phyloP scores from a whole-genome alignment of 495 filamentous ascomycete genomes.

The Venustampulla echinocandica region DNA sequence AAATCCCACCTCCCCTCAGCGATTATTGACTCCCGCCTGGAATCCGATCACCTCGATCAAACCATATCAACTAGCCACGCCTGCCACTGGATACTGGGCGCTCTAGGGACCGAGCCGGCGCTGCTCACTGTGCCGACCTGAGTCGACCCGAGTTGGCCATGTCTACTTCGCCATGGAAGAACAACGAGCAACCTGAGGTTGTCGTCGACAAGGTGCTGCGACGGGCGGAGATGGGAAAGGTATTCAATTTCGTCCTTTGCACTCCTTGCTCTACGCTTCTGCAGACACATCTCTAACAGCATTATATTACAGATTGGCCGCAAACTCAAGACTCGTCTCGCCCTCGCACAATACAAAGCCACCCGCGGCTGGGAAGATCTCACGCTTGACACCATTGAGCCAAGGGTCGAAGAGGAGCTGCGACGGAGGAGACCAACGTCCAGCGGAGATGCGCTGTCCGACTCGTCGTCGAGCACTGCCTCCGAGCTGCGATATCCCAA shows the following conservation, averaged over 20 bases:
- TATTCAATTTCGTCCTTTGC: conserved; percentile 28
- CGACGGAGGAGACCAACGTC: conserved; percentile 44
- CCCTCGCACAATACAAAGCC: conserved; percentile 92
- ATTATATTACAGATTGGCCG: conserved; percentile 63
- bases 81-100: not conserved
- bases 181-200: conserved; percentile 48
- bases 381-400: conserved; percentile 64
- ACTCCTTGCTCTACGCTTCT: conserved; percentile 2
- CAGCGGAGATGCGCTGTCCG: conserved; percentile 60
- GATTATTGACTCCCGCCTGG: conserved; percentile 15
- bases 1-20: not conserved
- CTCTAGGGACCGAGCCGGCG: not conserved
- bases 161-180: conserved; percentile 50
- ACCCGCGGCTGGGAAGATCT: conserved; percentile 82
- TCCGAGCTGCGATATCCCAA: conserved; percentile 46
- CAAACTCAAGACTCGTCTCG: conserved; percentile 82
- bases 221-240: conserved; percentile 77
- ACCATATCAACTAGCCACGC: conserved; percentile 5
- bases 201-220: conserved; percentile 63
- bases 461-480: conserved; percentile 62
- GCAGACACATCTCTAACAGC: not conserved
- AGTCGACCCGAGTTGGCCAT: conserved; percentile 23
- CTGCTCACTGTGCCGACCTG: not conserved
- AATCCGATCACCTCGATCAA: conserved; percentile 6
- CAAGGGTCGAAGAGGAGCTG: conserved; percentile 62